Base-by-base conservation (phyloP, 2,329 filamentous ascomycete genomes). In the Aspergillus bombycis region DNA sequence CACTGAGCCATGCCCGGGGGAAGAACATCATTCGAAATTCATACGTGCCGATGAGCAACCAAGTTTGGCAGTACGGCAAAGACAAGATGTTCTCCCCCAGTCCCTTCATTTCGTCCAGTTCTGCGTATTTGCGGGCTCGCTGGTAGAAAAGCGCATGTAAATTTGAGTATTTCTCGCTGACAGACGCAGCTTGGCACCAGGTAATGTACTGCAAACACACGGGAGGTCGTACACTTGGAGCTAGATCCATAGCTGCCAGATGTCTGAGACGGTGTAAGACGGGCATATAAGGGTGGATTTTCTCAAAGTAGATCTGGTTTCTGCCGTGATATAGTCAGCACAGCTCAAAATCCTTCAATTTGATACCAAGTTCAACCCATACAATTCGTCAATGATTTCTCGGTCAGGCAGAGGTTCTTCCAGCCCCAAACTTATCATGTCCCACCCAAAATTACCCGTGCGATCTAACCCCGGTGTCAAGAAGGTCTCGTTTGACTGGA, bases 1-100 rank as follows among this genome's bases (percentile, higher is more conserved):
- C 90, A 69, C 92, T 97, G 81, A 97, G 88, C 95, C 95, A 98
- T 0, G 95, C 95, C 68, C 95, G 85, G 1, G 95, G 94, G 71
- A 98, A 98, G 77, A 93, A 96, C 92, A 98, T 97, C 85, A 92
- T 91, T 80, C 94, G 97, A 83, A 97, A 98, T 77, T 99, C 95
- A 72, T 96, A 97, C 0, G 86, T 88, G 7, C 89, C 87, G 55
- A 96, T 84, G 23, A 98, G 81, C 30, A 89, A 83, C 85, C 96
- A 96, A 1, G 92, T 88, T 76, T 99, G 95, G 57, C 90, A 91
- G 77, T 97, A 92, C 19, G 90, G 89, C 34, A 97, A 83, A 1
- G 91, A 94, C 68, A 97, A 91, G 75, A 96, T 91, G 68, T 89
- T 86, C 77, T 98, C 94, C 59, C 95, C 95, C 69, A 94, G 93